Conservation (phyloP, 208 protist genomes). For the Acanthamoeba triangularis region DNA sequence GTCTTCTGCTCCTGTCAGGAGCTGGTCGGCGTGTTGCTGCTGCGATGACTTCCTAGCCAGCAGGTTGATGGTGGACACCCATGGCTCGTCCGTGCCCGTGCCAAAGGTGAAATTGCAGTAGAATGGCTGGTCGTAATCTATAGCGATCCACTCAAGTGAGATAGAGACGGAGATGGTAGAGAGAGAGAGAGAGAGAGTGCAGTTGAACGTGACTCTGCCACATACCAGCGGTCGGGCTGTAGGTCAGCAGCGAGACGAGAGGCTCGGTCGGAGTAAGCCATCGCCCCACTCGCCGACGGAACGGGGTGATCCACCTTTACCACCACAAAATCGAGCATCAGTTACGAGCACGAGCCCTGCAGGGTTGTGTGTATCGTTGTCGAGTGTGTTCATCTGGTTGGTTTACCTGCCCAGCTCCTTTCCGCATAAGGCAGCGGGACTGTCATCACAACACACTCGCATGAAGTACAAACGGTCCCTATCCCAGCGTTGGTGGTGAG, state of each 20-base stretch:
- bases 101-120: slow-evolving; percentile 51
- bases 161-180: not conserved
- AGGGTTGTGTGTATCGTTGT: no score
- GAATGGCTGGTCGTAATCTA: not conserved
- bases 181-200: not conserved
- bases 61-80: slow-evolving; percentile 55
- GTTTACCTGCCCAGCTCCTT: slow-evolving; percentile 11
- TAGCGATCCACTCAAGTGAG: not conserved
- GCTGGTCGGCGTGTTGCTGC: not conserved
- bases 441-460: slow-evolving; percentile 42
- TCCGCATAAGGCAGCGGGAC: not conserved
- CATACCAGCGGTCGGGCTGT: slow-evolving; percentile 4
- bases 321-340: not conserved
- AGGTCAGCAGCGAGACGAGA: not conserved
- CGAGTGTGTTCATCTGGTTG: not conserved
- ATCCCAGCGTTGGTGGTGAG: not conserved
- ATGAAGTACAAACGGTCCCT: slow-evolving; percentile 30
- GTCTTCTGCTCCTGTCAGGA: not conserved
- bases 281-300: slow-evolving; percentile 29
- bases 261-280: slow-evolving; percentile 17
- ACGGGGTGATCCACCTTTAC: slow-evolving; percentile 48
- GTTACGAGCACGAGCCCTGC: not conserved
- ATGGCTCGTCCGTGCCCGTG: slow-evolving; percentile 36
- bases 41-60: not conserved
- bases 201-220: not conserved